These are phyloP conservation scores for Onygenales sp. DNA, from an alignment of 2,329 filamentous ascomycete species.

Conservation along the genomic window DNA sequence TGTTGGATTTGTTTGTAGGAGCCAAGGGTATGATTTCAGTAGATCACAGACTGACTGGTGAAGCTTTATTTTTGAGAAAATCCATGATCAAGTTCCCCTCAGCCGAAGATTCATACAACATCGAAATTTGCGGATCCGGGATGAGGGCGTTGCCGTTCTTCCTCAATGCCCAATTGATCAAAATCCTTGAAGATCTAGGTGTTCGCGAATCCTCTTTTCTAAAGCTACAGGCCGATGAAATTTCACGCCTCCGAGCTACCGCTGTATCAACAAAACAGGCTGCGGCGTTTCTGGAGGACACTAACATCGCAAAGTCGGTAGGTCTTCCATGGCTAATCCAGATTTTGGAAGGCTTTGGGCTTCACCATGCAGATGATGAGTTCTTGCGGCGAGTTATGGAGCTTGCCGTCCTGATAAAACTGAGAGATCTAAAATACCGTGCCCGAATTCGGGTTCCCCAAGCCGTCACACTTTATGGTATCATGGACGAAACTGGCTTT, in stretches of 20 bases:
- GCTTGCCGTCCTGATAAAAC: slow-evolving; percentile 57
- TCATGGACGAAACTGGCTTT: slow-evolving; percentile 71
- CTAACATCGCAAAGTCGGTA: slow-evolving; percentile 52
- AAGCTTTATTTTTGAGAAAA: slow-evolving; percentile 51
- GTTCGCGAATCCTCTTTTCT: slow-evolving; percentile 52
- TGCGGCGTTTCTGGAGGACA: slow-evolving; percentile 53
- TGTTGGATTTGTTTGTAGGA: slow-evolving; percentile 31
- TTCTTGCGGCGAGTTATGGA: slow-evolving; percentile 67
- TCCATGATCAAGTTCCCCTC: slow-evolving; percentile 81
- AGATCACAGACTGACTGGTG: slow-evolving; percentile 51
- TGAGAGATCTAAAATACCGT: slow-evolving; percentile 69
- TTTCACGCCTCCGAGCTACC: slow-evolving; percentile 50
- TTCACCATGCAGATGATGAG: slow-evolving; percentile 57
- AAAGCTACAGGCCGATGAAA: slow-evolving; percentile 52
- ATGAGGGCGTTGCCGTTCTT: slow-evolving; percentile 58
- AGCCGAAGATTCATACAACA: slow-evolving; percentile 27
- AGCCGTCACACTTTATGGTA: slow-evolving; percentile 68
- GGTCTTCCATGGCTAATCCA: slow-evolving; percentile 54
- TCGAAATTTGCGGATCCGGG: slow-evolving; percentile 37
- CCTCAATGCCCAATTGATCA: slow-evolving; percentile 73
- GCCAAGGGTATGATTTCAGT: slow-evolving; percentile 72
- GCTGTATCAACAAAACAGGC: slow-evolving; percentile 53
- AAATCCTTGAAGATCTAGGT: slow-evolving; percentile 72
- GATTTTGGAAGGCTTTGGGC: slow-evolving; percentile 43
- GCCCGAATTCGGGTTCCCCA: slow-evolving; percentile 61